Evolutionary conservation across 1,284 basidiomycete genomes (phyloP).

Genomic region (Heimioporus retisporus): DNA sequence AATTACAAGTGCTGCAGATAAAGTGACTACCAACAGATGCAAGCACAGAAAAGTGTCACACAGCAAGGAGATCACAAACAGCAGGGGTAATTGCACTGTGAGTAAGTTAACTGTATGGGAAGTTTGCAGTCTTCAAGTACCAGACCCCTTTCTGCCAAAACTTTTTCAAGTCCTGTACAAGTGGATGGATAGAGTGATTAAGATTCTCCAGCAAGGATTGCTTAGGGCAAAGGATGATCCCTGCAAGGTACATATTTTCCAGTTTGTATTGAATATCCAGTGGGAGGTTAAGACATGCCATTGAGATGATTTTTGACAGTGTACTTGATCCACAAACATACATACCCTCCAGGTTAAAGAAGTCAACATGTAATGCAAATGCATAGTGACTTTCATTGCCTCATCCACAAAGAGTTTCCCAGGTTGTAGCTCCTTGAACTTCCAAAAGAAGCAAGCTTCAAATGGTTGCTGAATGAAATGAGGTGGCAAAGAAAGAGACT

Average conservation of each 20-base stretch:
- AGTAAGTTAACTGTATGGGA: not conserved
- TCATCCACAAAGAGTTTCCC: conserved; percentile 8
- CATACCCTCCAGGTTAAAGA: conserved; percentile 14
- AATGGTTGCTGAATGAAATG: conserved; percentile 17
- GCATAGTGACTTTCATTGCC: conserved; percentile 1
- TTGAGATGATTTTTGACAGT: conserved; percentile 7
- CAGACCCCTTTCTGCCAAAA: conserved; percentile 21
- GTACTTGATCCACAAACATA: not conserved
- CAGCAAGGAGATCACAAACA: conserved; percentile 16
- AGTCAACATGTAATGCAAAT: conserved; percentile 9
- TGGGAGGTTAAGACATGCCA: conserved; percentile 16
- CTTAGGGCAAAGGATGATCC: conserved; percentile 18
- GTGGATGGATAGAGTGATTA: conserved; percentile 22
- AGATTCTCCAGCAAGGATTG: conserved; percentile 20
- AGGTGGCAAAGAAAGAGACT: not conserved
- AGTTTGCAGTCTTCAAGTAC: conserved; percentile 10
- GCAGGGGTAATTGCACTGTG: conserved; percentile 8
- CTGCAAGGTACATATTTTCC: too few species aligned
- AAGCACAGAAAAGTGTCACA: conserved; percentile 11
- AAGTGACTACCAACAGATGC: conserved; percentile 20
- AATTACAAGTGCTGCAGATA: conserved; percentile 6
- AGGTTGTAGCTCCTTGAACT: conserved; percentile 4
- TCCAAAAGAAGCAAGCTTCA: conserved; percentile 13
- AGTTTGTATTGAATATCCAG: conserved; percentile 10
- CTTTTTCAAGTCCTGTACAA: conserved; percentile 9